Evolutionary conservation across 768 basidiomycete genomes (phyloP).

Genomic region (Auriscalpium microsporum): DNA sequence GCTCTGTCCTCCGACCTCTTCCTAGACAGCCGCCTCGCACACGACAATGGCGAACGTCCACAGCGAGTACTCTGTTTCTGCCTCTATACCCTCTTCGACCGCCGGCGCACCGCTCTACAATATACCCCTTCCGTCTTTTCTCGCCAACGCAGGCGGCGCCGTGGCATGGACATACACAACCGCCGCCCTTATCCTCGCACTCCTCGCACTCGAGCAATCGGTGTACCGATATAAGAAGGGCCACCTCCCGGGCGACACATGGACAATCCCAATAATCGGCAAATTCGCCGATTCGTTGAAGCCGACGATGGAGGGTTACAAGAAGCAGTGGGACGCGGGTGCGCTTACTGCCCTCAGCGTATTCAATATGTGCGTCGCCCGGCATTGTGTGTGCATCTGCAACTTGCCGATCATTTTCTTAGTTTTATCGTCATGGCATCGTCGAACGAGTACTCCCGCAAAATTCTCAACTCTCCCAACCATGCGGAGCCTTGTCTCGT

Average conservation of each 20-base stretch:
- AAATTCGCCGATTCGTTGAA: constrained; percentile 90
- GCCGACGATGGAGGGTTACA: constrained; percentile 88
- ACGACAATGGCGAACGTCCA: constrained; percentile 27
- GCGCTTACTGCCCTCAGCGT: constrained; percentile 86
- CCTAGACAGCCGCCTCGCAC: background rate
- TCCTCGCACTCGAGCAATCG: constrained; percentile 81
- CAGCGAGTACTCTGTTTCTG: constrained; percentile 24
- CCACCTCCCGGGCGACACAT: constrained; percentile 75
- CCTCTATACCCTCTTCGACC: constrained; percentile 36
- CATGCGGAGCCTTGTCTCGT: constrained; percentile 94
- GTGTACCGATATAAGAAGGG: constrained; percentile 87
- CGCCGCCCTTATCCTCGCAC: constrained; percentile 54
- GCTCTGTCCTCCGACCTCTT: too few relatives aligned
- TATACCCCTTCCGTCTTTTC: constrained; percentile 40
- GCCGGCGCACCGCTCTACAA: constrained; percentile 32
- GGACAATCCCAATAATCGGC: constrained; percentile 98
- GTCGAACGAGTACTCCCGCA: constrained; percentile 85
- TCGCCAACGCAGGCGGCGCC: constrained; percentile 26
- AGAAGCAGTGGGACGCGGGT: constrained; percentile 86
- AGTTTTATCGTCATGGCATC: constrained; percentile 99
- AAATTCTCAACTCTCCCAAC: constrained; percentile 90
- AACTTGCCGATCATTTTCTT: background rate
- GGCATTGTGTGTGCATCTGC: background rate
- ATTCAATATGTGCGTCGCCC: constrained; percentile 76
- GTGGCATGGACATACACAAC: constrained; percentile 60